phyloP scores from a whole-genome alignment of 2,329 filamentous ascomycete species.

The Phialemoniopsis sp. region DNA sequence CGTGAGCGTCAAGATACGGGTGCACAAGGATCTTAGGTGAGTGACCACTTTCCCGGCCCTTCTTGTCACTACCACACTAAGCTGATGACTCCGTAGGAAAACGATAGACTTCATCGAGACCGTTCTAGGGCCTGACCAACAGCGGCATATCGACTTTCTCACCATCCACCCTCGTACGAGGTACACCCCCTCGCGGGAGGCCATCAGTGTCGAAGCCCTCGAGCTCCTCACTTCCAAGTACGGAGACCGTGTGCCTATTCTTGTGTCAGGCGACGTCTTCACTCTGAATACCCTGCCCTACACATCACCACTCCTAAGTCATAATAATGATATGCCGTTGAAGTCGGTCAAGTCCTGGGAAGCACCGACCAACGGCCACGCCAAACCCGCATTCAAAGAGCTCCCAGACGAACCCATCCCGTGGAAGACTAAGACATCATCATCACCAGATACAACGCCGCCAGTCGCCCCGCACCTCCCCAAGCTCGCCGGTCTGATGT shows the following conservation, averaged over 20 bases:
- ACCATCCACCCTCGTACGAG: slow-evolving; percentile 67
- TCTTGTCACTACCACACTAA: too few species aligned
- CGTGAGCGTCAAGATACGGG: slow-evolving; percentile 67
- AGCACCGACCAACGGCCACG: too few species aligned
- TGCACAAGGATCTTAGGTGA: slow-evolving; percentile 59
- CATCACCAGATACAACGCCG: slow-evolving; percentile 1
- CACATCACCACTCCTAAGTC: slow-evolving; percentile 22
- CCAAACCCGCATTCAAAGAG: slow-evolving; percentile 1
- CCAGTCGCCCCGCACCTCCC: slow-evolving; percentile 24
- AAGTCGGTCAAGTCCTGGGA: too few species aligned
- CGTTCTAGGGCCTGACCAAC: slow-evolving; percentile 49
- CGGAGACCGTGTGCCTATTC: slow-evolving; percentile 52
- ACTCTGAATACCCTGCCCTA: slow-evolving; percentile 47
- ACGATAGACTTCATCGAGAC: slow-evolving; percentile 61
- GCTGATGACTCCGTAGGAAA: slow-evolving; percentile 25
- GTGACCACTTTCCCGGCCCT: neutral
- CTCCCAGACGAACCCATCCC: slow-evolving; percentile 11
- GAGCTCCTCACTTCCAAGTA: slow-evolving; percentile 48
- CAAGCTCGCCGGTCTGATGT: slow-evolving; percentile 61
- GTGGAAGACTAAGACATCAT: neutral
- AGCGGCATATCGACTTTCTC: slow-evolving; percentile 59
- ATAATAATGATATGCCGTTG: too few species aligned
- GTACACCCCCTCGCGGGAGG: slow-evolving; percentile 54
- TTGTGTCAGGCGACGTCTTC: slow-evolving; percentile 69
- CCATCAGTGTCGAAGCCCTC: slow-evolving; percentile 60